These are phyloP conservation scores for Saururus chinensis DNA, from an alignment of 164 flowering plant genomes.

Conservation along the genomic window DNA sequence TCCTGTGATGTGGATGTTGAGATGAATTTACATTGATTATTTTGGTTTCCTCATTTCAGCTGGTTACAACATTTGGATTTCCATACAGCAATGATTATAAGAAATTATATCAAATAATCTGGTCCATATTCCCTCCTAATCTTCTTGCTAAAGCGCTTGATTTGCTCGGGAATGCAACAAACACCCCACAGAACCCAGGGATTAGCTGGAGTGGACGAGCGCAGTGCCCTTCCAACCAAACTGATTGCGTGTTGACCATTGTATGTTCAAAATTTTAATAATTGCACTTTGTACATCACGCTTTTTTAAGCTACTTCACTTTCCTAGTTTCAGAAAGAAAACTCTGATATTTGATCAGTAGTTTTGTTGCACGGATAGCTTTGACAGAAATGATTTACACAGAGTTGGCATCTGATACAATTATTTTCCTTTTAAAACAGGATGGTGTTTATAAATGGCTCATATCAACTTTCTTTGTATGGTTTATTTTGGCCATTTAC, in stretches of 20 bases:
- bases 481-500: slow-evolving; percentile 87
- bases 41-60: slow-evolving; percentile 31
- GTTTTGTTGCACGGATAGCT: background rate
- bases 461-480: slow-evolving; percentile 45
- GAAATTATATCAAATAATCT: slow-evolving; percentile 22
- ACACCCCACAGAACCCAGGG: slow-evolving; percentile 58
- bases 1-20: background rate
- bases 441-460: slow-evolving; percentile 74
- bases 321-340: background rate
- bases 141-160: slow-evolving; percentile 55
- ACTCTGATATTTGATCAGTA: background rate
- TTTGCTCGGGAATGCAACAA: slow-evolving; percentile 56
- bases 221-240: slow-evolving; percentile 45
- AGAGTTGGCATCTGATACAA: too few species aligned
- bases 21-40: slow-evolving; percentile 7
- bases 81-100: slow-evolving; percentile 39
- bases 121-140: slow-evolving; percentile 93
- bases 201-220: slow-evolving; percentile 68
- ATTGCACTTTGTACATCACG: background rate
- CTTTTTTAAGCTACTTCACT: too few species aligned
- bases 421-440: slow-evolving; percentile 32
- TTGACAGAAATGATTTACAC: too few species aligned
- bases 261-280: slow-evolving; percentile 30
- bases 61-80: slow-evolving; percentile 73
- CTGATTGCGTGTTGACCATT: slow-evolving; percentile 58